phyloP scores from a whole-genome alignment of 352 stramenopile species.

The Phytophthora cajani region DNA sequence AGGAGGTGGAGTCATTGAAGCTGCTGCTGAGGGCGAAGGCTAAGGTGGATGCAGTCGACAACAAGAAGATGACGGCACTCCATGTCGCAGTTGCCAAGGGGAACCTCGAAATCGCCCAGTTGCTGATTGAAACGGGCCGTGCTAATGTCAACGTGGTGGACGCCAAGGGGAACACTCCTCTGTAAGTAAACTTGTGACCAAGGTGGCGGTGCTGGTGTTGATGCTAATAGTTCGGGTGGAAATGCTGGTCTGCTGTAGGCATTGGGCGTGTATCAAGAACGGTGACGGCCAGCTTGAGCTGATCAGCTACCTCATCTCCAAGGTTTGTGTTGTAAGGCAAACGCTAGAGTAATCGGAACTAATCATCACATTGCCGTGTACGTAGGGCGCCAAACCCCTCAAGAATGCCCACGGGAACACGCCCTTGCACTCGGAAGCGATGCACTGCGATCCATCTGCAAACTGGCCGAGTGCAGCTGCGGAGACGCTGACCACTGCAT shows the following conservation, averaged over 20 bases:
- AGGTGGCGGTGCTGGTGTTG: not conserved
- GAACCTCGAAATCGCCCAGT: slow-evolving; percentile 62
- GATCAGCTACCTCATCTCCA: slow-evolving; percentile 64
- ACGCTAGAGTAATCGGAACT: not conserved
- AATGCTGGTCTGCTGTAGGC: slow-evolving; percentile 36
- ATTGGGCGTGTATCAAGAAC: slow-evolving; percentile 78
- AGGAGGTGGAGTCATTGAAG: slow-evolving; percentile 64
- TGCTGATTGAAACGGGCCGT: slow-evolving; percentile 68
- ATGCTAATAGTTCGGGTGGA: not conserved
- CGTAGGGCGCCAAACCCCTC: slow-evolving; percentile 63
- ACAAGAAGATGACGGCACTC: slow-evolving; percentile 81
- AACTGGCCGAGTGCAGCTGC: slow-evolving; percentile 66
- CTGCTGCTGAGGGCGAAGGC: slow-evolving; percentile 64
- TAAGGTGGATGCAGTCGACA: slow-evolving; percentile 68
- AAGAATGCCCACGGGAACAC: slow-evolving; percentile 69
- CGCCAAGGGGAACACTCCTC: slow-evolving; percentile 68
- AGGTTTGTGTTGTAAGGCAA: slow-evolving; percentile 38
- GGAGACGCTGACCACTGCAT: slow-evolving; percentile 49
- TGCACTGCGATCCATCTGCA: slow-evolving; percentile 66
- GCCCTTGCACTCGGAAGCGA: slow-evolving; percentile 76
- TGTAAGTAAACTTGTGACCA: slow-evolving; percentile 43
- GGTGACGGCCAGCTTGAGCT: slow-evolving; percentile 49
- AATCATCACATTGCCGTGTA: not conserved
- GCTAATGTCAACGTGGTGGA: slow-evolving; percentile 68
- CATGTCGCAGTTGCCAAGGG: slow-evolving; percentile 71